Evolutionary conservation across 768 basidiomycete genomes (phyloP), one percentile per base, ranked within the genome.

Genomic region (Tulasnella sp.): DNA sequence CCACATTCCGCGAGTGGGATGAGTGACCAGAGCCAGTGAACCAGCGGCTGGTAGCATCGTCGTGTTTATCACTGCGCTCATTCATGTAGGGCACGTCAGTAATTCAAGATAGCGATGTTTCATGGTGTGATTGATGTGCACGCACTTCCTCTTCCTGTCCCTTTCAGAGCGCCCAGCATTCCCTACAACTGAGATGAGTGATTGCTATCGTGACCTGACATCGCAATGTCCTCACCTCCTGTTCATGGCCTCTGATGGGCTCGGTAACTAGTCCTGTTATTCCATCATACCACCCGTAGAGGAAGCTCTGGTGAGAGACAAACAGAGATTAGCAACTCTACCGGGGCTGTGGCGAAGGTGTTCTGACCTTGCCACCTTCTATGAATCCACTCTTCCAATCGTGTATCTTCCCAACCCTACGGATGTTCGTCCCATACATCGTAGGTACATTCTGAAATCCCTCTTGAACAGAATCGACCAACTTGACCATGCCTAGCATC

Each of bases 291-390:
- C 83, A 84, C 3, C 85, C 85, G 77, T 82, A 84, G 13, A 26
- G 13, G 61, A 67, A 67, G 26, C 61, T 67, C 61, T 67, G 11
- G 15, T 15, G 15, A 13, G 32, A 20, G 16, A 5, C 26, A 35
- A 32, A 29, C 5, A 67, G 13, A 35, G 4, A 11, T 67, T 11
- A 67, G 61, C 26, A 16, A 5, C 26, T 67, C 11, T 67, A 32
- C 2, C 15, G 3, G 2, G 32, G 13, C 32, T 67, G 61, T 0
- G 1, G 16, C 29, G 1, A 15, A 23, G 5, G 61, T 15, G 32
- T 35, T 16, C 61, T 18, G 32, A 86, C 87, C 85, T 88, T 88
- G 20, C 86, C 88, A 15, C 85, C 88, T 80, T 88, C 88, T 74
- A 83, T 85, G 9, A 89, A 79, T 0, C 88, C 88, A 79, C 84